Base-by-base conservation (phyloP, 2,329 filamentous ascomycete genomes). In the Claviceps sp. region DNA sequence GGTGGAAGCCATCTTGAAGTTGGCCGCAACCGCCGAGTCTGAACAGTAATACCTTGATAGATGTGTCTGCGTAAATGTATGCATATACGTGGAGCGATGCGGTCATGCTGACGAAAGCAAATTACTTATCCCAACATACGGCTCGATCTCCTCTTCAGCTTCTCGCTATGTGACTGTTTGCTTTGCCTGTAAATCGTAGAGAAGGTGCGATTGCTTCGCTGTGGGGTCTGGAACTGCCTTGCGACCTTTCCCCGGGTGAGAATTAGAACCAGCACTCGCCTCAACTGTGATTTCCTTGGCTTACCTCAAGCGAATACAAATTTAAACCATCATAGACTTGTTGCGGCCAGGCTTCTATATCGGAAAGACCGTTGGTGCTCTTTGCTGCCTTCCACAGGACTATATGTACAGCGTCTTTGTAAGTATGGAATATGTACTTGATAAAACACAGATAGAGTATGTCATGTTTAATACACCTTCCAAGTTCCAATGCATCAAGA, bases 381-480 rank as follows among this genome's bases (percentile, higher is more conserved):
- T 50, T 44, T 36, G 17, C 20, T 50, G 16, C 16, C 45, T 34
- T 50, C 26, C 43, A 34, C 40, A 38, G 34, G 37, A 45, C 47
- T 50, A 50, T 29, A 53, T 40, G 37, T 50, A 47, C 37, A 37
- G 17, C 29, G 26, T 20, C 26, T 11, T 22, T 34, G 20, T 34
- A 47, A 50, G 47, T 53, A 50, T 44, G 47, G 42, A 43, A 26
- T 38, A 49, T 23, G 26, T 29, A 50, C 38, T n/a, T 26, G 34
- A 17, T 16, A 23, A 43, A 26, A 37, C 34, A 45, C 40, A 46
- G 36, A 42, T 47, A 29, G n/a, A 49, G 39, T 39, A 52, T 43
- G 26, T 45, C 29, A 45, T 45, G 23, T 46, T 47, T 34, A 34
- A 11, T 34, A 34, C 9, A 34, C 29, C 8, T 47, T 20, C 8